A percentile compares a stretch with the other conserved stretches of the same genome.
Evolutionary conservation across 2,329 filamentous ascomycete species (phyloP).

Genomic region (Colletotrichum sojae): DNA sequence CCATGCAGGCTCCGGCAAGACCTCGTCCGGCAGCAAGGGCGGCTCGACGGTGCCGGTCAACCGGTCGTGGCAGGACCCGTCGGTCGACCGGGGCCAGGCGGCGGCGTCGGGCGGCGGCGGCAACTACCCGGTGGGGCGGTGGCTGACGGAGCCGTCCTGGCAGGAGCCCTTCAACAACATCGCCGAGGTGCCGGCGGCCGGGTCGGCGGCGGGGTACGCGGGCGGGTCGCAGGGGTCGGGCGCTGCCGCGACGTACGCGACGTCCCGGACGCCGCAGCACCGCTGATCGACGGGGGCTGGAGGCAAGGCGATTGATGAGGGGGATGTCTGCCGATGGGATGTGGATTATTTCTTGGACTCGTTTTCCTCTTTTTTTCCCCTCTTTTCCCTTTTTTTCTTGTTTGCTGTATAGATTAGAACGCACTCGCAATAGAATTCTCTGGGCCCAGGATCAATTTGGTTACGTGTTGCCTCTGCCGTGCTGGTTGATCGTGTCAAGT

Average conservation of each 20-base stretch:
- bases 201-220: conserved; percentile 7
- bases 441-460: neutral
- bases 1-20: conserved; percentile 7
- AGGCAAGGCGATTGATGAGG: neutral
- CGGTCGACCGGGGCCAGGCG: conserved; percentile 15
- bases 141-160: conserved; percentile 35
- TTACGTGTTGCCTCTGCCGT: neutral
- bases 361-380: neutral
- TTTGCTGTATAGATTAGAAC: neutral
- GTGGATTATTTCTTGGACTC: no score
- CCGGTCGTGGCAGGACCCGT: conserved; percentile 31
- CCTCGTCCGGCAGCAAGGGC: neutral
- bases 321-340: no score
- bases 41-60: conserved; percentile 21
- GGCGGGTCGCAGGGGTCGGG: conserved; percentile 20
- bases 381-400: neutral
- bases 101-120: neutral
- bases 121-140: conserved; percentile 22
- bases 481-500: neutral
- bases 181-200: conserved; percentile 33
- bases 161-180: conserved; percentile 38
- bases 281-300: neutral
- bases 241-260: conserved; percentile 29
- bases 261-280: conserved; percentile 28
- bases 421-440: conserved; percentile 2